phyloP scores from a whole-genome alignment of 129 eudicot species.

The Tagetes patula region DNA sequence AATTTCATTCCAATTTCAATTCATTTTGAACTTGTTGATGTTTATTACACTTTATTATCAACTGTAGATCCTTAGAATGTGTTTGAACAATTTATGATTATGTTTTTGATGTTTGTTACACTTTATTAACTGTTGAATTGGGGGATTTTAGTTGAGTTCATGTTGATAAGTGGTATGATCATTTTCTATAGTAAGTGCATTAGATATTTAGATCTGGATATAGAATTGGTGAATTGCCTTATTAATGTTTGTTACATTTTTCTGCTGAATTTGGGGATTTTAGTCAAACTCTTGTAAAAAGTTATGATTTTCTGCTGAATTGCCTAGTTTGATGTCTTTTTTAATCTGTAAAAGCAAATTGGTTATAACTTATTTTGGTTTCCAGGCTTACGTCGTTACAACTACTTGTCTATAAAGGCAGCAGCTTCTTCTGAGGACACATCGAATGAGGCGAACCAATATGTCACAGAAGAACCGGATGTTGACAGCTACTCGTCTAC shows the following conservation, averaged over 20 bases:
- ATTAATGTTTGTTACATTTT: not conserved
- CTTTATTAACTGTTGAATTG: not conserved
- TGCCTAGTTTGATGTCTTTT: not conserved
- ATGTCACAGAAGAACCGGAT: slow-evolving; percentile 39
- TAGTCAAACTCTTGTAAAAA: too few species aligned
- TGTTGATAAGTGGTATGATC: too few species aligned
- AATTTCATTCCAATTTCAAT: not conserved
- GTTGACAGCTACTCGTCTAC: slow-evolving; percentile 33
- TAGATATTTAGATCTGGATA: not conserved
- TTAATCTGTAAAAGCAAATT: not conserved
- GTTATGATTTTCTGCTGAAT: slow-evolving; percentile 1
- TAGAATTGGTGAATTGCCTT: not conserved
- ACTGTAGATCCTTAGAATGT: not conserved
- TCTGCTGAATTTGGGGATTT: slow-evolving; percentile 17
- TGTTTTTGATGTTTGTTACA: not conserved
- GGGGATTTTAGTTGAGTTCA: slow-evolving; percentile 1
- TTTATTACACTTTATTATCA: not conserved
- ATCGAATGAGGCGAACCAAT: slow-evolving; percentile 37
- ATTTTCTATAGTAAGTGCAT: too few species aligned
- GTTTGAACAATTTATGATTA: not conserved
- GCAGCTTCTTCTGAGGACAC: slow-evolving; percentile 35
- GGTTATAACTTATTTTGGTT: not conserved
- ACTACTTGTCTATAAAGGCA: slow-evolving; percentile 31
- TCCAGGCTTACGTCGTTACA: slow-evolving; percentile 35
- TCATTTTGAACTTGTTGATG: not conserved